These are phyloP conservation scores for Nicotiana tabacum DNA, from an alignment of 257 asterid species.

Conservation along the genomic window DNA sequence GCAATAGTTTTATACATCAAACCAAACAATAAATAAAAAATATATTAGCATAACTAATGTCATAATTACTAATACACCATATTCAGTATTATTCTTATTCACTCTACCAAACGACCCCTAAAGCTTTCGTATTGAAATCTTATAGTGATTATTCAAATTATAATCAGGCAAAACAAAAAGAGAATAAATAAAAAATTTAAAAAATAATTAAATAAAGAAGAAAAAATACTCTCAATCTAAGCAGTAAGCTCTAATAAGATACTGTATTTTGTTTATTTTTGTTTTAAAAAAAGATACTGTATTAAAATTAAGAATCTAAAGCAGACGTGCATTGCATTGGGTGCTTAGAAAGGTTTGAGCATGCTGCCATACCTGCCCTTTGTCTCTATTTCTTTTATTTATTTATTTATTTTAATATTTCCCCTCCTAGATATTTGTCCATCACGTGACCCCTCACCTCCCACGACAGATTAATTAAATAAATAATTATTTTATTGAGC, in stretches of 20 bases:
- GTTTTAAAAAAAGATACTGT: not conserved
- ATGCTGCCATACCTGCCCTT: not conserved
- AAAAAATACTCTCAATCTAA: not conserved
- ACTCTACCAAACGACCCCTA: too few relatives aligned
- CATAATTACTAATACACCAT: too few relatives aligned
- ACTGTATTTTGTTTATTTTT: not conserved
- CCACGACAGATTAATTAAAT: not conserved
- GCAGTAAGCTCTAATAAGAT: not conserved
- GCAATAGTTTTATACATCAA: too few relatives aligned
- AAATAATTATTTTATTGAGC: not conserved
- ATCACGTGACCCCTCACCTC: slow-evolving; percentile 4
- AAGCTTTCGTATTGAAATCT: too few relatives aligned
- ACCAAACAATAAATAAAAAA: too few relatives aligned
- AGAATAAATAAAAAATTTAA: too few relatives aligned
- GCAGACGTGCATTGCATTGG: not conserved
- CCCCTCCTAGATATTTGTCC: not conserved
- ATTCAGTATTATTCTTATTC: too few relatives aligned
- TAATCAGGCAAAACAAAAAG: too few relatives aligned
- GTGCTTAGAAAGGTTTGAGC: not conserved
- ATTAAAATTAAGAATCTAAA: not conserved
- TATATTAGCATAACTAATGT: too few relatives aligned
- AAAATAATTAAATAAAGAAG: not conserved
- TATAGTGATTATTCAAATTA: too few relatives aligned
- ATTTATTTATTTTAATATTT: not conserved
- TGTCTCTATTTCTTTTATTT: not conserved